Base-by-base conservation (phyloP, 2,329 filamentous ascomycete genomes). In the Nothopassalora personata region DNA sequence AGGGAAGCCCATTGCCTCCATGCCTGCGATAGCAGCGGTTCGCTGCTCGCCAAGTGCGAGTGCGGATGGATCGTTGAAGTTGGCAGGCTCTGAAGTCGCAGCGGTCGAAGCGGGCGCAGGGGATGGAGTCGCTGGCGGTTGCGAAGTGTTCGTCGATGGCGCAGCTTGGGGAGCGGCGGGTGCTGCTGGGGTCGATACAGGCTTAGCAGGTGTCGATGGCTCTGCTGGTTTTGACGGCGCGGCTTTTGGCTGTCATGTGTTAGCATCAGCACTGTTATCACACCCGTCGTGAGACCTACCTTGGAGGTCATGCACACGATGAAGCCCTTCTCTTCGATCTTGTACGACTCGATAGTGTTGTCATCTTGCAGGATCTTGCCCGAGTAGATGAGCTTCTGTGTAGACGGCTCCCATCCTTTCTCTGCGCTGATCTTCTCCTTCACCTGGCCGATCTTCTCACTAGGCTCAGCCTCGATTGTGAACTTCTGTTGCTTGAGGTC, bases 401-500 rank as follows among this genome's bases (percentile, higher is more conserved):
- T 83, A 72, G 91, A 86, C 53, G 89, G 85, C 62, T 96, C 92
- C 91, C 93, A 97, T 76, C 91, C 91, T 79, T 97, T 97, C 76
- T 96, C 92, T 64, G 85, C 82, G 33, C 87, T 83, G 68, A 99
- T 96, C 81, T 94, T 96, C 73, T 90, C 86, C 83, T 99, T 99
- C 72, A 99, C 86, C 62, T 88, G 80, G 64, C 88, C 90, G 74
- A 99, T 89, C 75, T 90, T 89, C 74, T 97, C 92, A 66, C 89
- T 87, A 64, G 92, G 90, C 76, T 97, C 92, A 72, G 91, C 90
- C 68, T 97, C 93, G 81, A 99, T 89, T 72, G 87, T 86, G 79
- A 99, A 99, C 82, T 97, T 97, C 76, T 97, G 90, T 78, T 97
- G 94, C 83, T 97, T 97, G 72, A 99, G 84, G 81, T 99, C 94